Evolutionary conservation across 352 stramenopile species (phyloP).

Genomic region (Globisporangium camurandrum): DNA sequence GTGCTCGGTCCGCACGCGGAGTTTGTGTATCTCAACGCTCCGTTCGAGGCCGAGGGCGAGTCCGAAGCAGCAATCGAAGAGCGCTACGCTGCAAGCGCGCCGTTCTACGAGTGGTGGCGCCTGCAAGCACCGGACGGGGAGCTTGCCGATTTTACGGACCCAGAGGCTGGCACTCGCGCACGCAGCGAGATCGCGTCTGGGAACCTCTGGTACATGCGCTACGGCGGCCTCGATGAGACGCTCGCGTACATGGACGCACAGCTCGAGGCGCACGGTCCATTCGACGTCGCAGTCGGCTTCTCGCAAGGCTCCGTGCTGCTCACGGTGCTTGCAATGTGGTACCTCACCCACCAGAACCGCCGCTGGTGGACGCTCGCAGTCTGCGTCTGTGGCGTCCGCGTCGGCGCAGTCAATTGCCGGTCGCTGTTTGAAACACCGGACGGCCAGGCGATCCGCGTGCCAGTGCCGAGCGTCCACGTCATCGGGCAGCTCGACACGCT

Average conservation of each 20-base stretch:
- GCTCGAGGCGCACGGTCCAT: conserved; percentile 21
- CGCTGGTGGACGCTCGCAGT: conserved; percentile 30
- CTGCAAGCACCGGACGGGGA: conserved; percentile 3
- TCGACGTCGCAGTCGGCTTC: conserved; percentile 42
- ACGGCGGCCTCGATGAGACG: conserved; percentile 15
- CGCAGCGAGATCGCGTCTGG: neutral
- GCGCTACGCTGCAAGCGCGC: conserved; percentile 16
- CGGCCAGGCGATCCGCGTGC: conserved; percentile 6
- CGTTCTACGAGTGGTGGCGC: conserved; percentile 37
- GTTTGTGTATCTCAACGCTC: conserved; percentile 34
- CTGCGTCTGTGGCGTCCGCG: conserved; percentile 22
- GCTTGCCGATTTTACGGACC: conserved; percentile 1
- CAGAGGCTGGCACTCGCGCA: neutral
- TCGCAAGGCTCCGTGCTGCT: conserved; percentile 35
- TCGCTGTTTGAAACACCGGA: conserved; percentile 11
- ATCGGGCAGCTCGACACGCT: conserved; percentile 18
- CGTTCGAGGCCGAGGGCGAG: conserved; percentile 25
- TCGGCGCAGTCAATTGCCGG: conserved; percentile 2
- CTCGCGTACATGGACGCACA: conserved; percentile 27
- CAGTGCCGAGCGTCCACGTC: conserved; percentile 24
- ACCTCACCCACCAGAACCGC: conserved; percentile 17
- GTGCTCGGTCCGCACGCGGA: conserved; percentile 23
- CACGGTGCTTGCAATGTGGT: conserved; percentile 24
- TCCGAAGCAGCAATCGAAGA: conserved; percentile 27
- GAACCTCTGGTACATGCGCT: neutral